Conservation (phyloP, 1,284 basidiomycete genomes). For the Irpex lacteus region DNA sequence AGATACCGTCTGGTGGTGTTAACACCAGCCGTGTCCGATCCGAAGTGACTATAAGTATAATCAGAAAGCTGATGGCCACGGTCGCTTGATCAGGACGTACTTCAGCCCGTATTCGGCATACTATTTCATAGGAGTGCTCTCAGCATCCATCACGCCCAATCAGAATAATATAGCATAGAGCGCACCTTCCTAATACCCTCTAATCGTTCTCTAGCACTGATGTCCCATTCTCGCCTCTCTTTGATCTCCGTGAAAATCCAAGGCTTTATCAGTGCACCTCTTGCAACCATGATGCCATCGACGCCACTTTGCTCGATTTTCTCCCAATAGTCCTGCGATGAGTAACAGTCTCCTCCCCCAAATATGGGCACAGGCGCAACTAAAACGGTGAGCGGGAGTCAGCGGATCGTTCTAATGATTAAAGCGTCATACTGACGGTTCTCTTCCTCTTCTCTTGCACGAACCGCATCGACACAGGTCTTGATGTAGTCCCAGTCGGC, state of each 20-base stretch:
- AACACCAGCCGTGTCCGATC: slow-evolving; percentile 88
- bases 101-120: slow-evolving; percentile 79
- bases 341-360: slow-evolving; percentile 94
- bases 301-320: slow-evolving; percentile 78
- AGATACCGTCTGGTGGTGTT: slow-evolving; percentile 94
- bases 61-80: not conserved
- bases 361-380: slow-evolving; percentile 90
- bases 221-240: slow-evolving; percentile 93
- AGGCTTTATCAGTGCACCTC: slow-evolving; percentile 94
- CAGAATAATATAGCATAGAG: not conserved
- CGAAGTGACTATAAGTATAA: slow-evolving; percentile 63
- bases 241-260: slow-evolving; percentile 98
- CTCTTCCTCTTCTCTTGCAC: slow-evolving; percentile 74
- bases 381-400: slow-evolving; percentile 25
- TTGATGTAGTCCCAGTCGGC: slow-evolving; percentile 93
- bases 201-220: slow-evolving; percentile 86
- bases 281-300: slow-evolving; percentile 93
- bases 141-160: not conserved
- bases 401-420: not conserved
- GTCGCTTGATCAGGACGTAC: slow-evolving; percentile 35
- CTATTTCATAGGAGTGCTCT: slow-evolving; percentile 32
- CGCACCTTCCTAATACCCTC: slow-evolving; percentile 80
- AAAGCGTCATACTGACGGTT: slow-evolving; percentile 49
- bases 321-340: slow-evolving; percentile 81
- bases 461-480: slow-evolving; percentile 82